phyloP scores from a whole-genome alignment of 2,329 filamentous ascomycete species.

The Fusarium domesticum region DNA sequence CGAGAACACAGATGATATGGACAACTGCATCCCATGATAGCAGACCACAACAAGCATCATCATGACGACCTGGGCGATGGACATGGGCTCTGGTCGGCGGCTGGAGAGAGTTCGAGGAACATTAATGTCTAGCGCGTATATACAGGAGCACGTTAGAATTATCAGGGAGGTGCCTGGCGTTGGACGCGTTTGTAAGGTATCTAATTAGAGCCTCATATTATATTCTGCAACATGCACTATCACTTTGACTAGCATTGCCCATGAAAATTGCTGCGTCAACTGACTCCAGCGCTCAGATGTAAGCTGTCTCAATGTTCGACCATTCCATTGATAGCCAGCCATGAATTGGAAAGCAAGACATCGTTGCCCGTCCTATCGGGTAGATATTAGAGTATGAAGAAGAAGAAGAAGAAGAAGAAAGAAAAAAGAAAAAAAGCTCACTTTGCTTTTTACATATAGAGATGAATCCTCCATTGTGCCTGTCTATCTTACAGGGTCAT shows the following conservation, averaged over 20 bases:
- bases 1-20: too few species aligned
- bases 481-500: neutral
- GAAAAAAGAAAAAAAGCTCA: neutral
- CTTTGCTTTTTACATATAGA: constrained; percentile 7
- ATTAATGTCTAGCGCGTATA: neutral
- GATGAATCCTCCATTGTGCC: neutral
- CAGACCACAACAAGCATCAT: neutral
- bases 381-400: too few species aligned
- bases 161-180: neutral
- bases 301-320: too few species aligned
- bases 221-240: neutral
- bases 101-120: neutral
- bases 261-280: too few species aligned
- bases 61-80: neutral
- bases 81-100: neutral
- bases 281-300: too few species aligned
- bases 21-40: neutral
- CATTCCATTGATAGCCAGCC: too few species aligned
- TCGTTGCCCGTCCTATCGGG: constrained; percentile 2
- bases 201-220: neutral
- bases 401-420: neutral
- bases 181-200: neutral
- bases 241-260: too few species aligned
- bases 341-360: too few species aligned
- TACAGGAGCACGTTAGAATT: neutral